A percentile compares a stretch with the other conserved stretches of the same genome.
Evolutionary conservation across 140 eudicot species (phyloP).

Genomic region (Anethum foeniculum): DNA sequence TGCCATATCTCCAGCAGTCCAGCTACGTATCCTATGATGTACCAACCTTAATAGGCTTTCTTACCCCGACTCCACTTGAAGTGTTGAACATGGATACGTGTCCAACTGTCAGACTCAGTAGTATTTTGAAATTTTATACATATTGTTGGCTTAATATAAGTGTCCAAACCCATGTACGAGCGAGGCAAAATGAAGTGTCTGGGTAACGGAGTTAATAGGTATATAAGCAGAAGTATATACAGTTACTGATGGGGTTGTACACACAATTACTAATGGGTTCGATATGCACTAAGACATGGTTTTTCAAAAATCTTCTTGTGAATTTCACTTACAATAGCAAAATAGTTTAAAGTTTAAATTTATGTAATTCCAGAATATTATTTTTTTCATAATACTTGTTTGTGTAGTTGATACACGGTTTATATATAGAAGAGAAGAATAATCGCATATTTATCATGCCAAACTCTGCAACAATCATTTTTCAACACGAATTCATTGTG

Average conservation of each 20-base stretch:
- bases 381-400: background rate
- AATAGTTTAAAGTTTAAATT: background rate
- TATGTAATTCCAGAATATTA: background rate
- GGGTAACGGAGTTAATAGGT: background rate
- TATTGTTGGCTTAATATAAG: no score
- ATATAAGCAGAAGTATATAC: background rate
- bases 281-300: background rate
- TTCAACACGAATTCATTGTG: background rate
- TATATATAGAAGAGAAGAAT: background rate
- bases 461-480: background rate
- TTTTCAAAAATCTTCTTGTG: background rate
- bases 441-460: background rate
- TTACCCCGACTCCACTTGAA: no score
- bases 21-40: background rate
- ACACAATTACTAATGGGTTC: no score
- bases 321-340: background rate
- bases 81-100: no score
- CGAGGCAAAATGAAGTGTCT: no score
- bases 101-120: no score
- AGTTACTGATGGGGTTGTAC: background rate
- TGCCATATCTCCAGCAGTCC: background rate
- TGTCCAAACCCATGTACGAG: no score
- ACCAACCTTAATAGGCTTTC: background rate
- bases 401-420: background rate
- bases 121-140: no score